phyloP scores from a whole-genome alignment of 345 rosid genomes.

The Mangifera indica region DNA sequence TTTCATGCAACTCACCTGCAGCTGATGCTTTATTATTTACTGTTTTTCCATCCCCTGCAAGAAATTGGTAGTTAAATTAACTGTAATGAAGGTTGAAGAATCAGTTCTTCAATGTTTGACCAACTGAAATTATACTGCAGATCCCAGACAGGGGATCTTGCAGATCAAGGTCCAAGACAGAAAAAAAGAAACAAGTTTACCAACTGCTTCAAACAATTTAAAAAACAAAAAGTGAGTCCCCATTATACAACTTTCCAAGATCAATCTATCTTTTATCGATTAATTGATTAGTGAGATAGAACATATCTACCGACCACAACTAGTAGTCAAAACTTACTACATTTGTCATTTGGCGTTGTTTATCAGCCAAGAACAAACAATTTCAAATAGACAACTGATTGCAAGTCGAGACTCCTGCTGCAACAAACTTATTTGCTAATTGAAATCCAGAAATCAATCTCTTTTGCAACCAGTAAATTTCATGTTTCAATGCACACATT shows the following conservation, averaged over 20 bases:
- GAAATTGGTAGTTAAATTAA: not conserved
- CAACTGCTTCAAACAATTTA: not conserved
- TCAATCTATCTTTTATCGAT: not conserved
- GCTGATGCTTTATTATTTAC: constrained; percentile 16
- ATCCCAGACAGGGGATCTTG: not conserved
- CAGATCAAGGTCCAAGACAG: not conserved
- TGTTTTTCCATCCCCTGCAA: constrained; percentile 32
- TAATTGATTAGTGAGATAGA: not conserved
- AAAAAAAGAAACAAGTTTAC: not conserved
- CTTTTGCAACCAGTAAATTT: not conserved
- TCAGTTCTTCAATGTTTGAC: not conserved
- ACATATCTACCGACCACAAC: not conserved
- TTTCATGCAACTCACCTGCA: constrained; percentile 11
- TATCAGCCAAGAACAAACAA: not conserved
- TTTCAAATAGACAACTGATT: not conserved
- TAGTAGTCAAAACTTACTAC: not conserved
- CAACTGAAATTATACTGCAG: not conserved
- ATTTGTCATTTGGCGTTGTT: not conserved
- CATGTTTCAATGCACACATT: not conserved
- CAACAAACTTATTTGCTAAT: not conserved
- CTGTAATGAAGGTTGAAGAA: not conserved
- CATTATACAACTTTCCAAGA: not conserved
- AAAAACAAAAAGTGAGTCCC: not conserved
- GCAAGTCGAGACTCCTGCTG: not conserved
- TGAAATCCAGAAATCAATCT: not conserved